These are phyloP conservation scores for Sanguinoderma infundibulare DNA, from an alignment of 1,284 basidiomycete genomes.

Conservation along the genomic window DNA sequence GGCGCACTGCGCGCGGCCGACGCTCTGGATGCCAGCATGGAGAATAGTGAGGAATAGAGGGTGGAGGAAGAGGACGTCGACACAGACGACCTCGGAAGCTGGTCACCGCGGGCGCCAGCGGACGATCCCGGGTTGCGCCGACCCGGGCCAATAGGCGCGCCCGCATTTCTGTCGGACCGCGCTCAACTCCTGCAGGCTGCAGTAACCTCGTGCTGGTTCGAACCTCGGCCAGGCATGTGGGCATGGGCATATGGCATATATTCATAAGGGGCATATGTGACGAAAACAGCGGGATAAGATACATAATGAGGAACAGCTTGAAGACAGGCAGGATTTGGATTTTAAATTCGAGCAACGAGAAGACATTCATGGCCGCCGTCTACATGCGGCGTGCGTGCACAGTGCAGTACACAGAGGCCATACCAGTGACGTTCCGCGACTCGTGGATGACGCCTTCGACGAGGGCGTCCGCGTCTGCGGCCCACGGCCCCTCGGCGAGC, in stretches of 20 bases:
- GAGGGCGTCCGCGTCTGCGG: constrained; percentile 41
- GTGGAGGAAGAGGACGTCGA: constrained; percentile 17
- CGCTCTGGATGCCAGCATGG: constrained; percentile 62
- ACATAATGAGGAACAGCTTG: not conserved
- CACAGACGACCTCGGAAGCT: constrained; percentile 1
- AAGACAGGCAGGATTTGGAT: not conserved
- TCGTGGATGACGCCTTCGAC: constrained; percentile 47
- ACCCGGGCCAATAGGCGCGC: constrained; percentile 20
- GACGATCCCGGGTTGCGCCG: constrained; percentile 17
- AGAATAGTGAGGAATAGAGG: constrained; percentile 10
- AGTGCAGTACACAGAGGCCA: constrained; percentile 46
- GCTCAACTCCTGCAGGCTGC: too few species aligned
- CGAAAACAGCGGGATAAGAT: not conserved
- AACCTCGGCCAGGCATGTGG: not conserved
- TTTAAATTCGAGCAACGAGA: not conserved
- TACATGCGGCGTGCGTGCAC: constrained; percentile 35
- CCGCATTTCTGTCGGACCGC: constrained; percentile 1
- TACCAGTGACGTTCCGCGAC: constrained; percentile 43
- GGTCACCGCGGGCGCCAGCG: constrained; percentile 8
- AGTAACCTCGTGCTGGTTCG: not conserved
- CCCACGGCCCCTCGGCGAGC: constrained; percentile 42
- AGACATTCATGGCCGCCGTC: not conserved
- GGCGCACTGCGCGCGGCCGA: constrained; percentile 58
- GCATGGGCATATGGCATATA: constrained; percentile 16
- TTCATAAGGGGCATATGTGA: constrained; percentile 12